Evolutionary conservation across 495 filamentous ascomycete species (phyloP).

Genomic region (Haplographium delicatum): DNA sequence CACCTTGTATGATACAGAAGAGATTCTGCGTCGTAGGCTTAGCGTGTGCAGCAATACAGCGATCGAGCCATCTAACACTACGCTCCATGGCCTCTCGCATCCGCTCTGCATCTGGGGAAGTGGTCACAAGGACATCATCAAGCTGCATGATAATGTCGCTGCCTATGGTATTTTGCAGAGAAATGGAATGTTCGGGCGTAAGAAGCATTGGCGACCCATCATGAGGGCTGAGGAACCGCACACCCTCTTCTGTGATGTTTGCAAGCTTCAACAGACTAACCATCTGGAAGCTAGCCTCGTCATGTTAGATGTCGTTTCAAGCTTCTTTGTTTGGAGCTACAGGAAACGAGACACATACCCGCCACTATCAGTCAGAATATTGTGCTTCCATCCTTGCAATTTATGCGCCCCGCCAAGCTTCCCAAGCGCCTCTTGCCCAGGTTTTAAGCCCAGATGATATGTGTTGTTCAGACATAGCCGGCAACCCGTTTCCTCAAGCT

Average conservation of each 20-base stretch:
- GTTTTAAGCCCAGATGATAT: slow-evolving; percentile 92
- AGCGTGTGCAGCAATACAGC: slow-evolving; percentile 87
- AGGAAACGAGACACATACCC: slow-evolving; percentile 59
- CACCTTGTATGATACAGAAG: slow-evolving; percentile 99
- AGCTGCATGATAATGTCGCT: slow-evolving; percentile 99
- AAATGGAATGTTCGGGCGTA: slow-evolving; percentile 95
- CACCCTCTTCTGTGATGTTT: slow-evolving; percentile 90
- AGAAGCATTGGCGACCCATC: slow-evolving; percentile 96
- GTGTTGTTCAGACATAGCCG: slow-evolving; percentile 94
- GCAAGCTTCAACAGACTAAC: slow-evolving; percentile 93
- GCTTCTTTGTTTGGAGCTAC: neutral
- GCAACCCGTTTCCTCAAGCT: slow-evolving; percentile 83
- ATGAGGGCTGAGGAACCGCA: slow-evolving; percentile 89
- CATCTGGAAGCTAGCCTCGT: slow-evolving; percentile 80
- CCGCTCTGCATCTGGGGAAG: slow-evolving; percentile 76
- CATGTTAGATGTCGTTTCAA: slow-evolving; percentile 2
- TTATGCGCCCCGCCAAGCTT: slow-evolving; percentile 87
- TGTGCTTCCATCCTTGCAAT: slow-evolving; percentile 90
- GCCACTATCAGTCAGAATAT: slow-evolving; percentile 95
- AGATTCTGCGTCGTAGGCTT: slow-evolving; percentile 80
- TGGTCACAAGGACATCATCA: slow-evolving; percentile 94
- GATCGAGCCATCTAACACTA: slow-evolving; percentile 96
- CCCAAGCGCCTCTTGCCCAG: slow-evolving; percentile 82
- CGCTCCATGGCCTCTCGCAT: slow-evolving; percentile 95
- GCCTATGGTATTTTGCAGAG: slow-evolving; percentile 93